phyloP scores from a whole-genome alignment of 2,329 filamentous ascomycete species.

The Xylaria polymorpha region DNA sequence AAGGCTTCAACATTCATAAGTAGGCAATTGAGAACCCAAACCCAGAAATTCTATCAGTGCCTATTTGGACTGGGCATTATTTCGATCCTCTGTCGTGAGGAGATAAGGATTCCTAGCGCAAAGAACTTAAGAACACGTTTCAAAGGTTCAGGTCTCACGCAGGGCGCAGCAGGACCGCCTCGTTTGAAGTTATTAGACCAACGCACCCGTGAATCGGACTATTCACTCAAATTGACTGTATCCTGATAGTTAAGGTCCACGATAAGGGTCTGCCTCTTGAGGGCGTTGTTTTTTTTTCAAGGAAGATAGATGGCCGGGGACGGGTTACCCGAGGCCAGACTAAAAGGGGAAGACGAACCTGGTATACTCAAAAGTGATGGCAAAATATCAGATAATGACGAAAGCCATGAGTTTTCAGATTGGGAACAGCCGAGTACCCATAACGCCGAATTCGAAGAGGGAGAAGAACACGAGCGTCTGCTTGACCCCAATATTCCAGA shows the following conservation, averaged over 20 bases:
- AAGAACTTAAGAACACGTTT: constrained; percentile 24
- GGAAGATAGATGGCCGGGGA: constrained; percentile 28
- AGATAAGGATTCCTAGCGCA: constrained; percentile 12
- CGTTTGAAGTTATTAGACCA: not conserved
- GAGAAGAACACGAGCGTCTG: constrained; percentile 68
- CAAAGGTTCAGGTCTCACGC: not conserved
- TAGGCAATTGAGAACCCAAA: not conserved
- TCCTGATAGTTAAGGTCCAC: not conserved
- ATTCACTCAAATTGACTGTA: not conserved
- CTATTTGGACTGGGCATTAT: not conserved
- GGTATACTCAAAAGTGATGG: not conserved
- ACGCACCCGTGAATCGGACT: not conserved
- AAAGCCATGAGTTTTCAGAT: constrained; percentile 31
- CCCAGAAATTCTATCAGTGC: too few species aligned
- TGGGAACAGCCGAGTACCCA: constrained; percentile 52
- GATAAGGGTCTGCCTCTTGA: not conserved
- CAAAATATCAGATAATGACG: constrained; percentile 9
- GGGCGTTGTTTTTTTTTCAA: not conserved
- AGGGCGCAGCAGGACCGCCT: not conserved
- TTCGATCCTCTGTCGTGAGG: not conserved
- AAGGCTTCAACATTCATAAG: not conserved
- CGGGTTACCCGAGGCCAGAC: not conserved
- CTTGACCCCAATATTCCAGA: constrained; percentile 64
- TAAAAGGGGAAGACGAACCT: not conserved
- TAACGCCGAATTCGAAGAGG: constrained; percentile 55